These are phyloP conservation scores for Ambrosia artemisiifolia DNA, from an alignment of 129 eudicot species.

Conservation along the genomic window DNA sequence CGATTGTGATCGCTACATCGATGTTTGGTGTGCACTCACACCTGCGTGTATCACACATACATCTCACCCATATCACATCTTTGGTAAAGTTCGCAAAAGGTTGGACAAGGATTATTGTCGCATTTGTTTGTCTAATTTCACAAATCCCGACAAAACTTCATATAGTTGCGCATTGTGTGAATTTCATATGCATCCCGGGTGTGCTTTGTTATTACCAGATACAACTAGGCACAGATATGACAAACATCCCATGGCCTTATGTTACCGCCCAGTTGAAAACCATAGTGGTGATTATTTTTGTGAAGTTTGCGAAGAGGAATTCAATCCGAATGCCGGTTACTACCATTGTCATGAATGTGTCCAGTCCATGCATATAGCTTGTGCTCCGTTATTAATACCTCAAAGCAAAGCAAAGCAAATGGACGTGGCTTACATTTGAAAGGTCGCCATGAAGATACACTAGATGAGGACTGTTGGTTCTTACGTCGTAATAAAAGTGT, in stretches of 20 bases:
- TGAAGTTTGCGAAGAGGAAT: slow-evolving; percentile 13
- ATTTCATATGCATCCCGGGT: neutral
- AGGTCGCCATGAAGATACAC: too few relatives aligned
- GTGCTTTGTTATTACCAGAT: slow-evolving; percentile 1
- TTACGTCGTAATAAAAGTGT: too few relatives aligned
- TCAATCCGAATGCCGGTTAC: neutral
- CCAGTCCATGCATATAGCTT: slow-evolving; percentile 16
- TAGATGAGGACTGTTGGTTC: too few relatives aligned
- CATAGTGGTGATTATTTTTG: slow-evolving; percentile 12
- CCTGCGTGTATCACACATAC: neutral
- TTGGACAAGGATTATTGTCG: neutral
- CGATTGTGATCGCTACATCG: neutral
- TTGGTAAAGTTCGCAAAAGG: neutral
- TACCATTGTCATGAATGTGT: slow-evolving; percentile 17
- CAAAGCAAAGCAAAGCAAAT: neutral
- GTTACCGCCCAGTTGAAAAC: slow-evolving; percentile 13
- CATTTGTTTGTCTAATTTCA: neutral
- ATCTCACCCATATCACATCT: slow-evolving; percentile 11
- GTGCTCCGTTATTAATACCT: neutral
- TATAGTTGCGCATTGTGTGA: neutral
- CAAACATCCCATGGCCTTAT: slow-evolving; percentile 17
- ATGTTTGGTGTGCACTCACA: slow-evolving; percentile 15
- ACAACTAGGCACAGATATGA: slow-evolving; percentile 16
- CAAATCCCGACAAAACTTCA: neutral
- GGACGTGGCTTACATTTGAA: too few relatives aligned